Percentiles rank a stretch among this genome's conserved stretches.
Evolutionary conservation across 176 grass and related monocot genomes (phyloP).

Genomic region (Lolium rigidum): DNA sequence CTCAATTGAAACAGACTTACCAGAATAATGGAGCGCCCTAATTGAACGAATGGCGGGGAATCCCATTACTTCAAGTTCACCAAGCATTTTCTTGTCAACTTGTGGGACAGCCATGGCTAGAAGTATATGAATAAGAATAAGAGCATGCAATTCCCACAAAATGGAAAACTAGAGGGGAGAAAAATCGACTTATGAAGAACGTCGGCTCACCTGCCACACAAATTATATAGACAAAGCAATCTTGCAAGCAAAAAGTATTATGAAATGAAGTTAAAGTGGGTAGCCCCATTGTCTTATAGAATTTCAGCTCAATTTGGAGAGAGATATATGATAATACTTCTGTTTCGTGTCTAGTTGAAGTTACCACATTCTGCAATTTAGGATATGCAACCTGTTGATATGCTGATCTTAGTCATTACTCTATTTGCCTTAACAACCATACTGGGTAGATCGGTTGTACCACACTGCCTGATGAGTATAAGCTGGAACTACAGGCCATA

Average conservation of each 20-base stretch:
- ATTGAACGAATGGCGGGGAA: constrained; percentile 71
- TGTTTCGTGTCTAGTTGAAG: constrained; percentile 1
- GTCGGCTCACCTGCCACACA: constrained; percentile 14
- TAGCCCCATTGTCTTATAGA: background rate
- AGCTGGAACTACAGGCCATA: constrained; percentile 7
- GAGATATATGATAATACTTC: constrained; percentile 11
- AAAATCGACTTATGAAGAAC: background rate
- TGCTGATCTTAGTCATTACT: background rate
- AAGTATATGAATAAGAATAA: constrained; percentile 12
- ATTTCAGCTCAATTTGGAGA: constrained; percentile 15
- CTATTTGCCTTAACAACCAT: constrained; percentile 21
- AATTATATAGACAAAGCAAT: constrained; percentile 14
- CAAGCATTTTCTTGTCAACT: constrained; percentile 77
- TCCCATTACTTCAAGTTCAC: constrained; percentile 85
- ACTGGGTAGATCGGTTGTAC: background rate
- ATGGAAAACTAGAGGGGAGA: constrained; percentile 2
- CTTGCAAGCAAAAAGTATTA: constrained; percentile 8
- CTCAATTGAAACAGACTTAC: constrained; percentile 52
- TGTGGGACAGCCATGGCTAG: constrained; percentile 71
- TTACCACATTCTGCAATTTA: constrained; percentile 29
- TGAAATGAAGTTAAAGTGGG: background rate
- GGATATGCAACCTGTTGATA: background rate
- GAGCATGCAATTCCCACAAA: background rate
- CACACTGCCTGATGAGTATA: background rate
- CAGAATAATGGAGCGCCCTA: constrained; percentile 86